phyloP scores from a whole-genome alignment of 257 asterid species.

The Nicotiana tabacum region DNA sequence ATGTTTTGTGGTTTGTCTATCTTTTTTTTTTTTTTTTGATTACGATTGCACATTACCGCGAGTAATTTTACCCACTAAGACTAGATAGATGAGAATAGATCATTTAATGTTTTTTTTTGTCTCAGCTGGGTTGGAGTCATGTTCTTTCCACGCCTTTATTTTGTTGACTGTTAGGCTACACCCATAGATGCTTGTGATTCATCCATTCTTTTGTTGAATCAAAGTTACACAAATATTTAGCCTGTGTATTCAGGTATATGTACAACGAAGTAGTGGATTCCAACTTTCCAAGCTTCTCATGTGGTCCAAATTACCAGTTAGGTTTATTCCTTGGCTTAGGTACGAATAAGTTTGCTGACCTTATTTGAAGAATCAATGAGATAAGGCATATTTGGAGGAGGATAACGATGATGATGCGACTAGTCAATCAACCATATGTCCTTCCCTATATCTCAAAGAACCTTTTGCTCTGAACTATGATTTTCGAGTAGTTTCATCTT shows the following conservation, averaged over 20 bases:
- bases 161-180: neutral
- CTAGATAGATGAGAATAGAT: neutral
- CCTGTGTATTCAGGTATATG: neutral
- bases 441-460: constrained; percentile 5
- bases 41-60: too few relatives aligned
- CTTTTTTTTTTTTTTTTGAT: neutral
- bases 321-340: constrained; percentile 13
- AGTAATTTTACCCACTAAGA: neutral
- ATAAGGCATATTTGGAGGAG: constrained; percentile 8
- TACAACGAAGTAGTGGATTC: neutral
- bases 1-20: neutral
- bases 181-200: neutral
- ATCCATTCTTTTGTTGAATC: neutral
- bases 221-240: neutral
- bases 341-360: neutral
- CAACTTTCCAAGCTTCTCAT: constrained; percentile 1
- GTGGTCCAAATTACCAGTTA: neutral
- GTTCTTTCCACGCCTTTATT: too few relatives aligned
- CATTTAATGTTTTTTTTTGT: neutral
- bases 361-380: neutral
- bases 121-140: neutral
- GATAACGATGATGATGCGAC: constrained; percentile 18
- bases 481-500: constrained; percentile 4
- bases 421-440: constrained; percentile 5
- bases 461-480: constrained; percentile 11